Conservation (phyloP, 2,329 filamentous ascomycete genomes). For the Alternaria incomplexa region DNA sequence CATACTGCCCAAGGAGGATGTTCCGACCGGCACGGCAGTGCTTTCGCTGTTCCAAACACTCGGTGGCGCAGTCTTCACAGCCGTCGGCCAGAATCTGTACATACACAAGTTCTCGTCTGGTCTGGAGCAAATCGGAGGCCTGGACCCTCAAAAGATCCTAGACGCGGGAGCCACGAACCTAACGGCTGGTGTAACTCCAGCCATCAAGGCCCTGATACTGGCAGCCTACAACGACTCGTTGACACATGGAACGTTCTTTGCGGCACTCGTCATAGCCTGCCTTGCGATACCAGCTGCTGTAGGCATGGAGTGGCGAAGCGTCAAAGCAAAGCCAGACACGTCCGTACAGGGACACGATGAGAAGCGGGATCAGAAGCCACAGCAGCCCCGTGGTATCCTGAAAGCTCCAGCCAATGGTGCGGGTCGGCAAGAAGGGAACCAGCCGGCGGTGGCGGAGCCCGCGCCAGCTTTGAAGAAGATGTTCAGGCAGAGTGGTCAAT, state of each 20-base stretch:
- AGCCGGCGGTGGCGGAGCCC: conserved; percentile 9
- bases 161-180: conserved; percentile 64
- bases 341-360: conserved; percentile 15
- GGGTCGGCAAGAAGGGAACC: neutral
- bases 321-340: conserved; percentile 57
- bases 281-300: conserved; percentile 61
- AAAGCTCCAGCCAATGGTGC: neutral
- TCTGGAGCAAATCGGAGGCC: conserved; percentile 41
- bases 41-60: conserved; percentile 55
- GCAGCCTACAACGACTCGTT: conserved; percentile 39
- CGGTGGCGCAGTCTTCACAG: conserved; percentile 54
- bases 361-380: conserved; percentile 2
- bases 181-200: conserved; percentile 40
- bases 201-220: conserved; percentile 21
- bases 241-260: conserved; percentile 58
- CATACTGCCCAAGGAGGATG: conserved; percentile 47
- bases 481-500: conserved; percentile 30
- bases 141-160: conserved; percentile 50
- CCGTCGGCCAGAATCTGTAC: conserved; percentile 56
- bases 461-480: conserved; percentile 22
- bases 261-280: conserved; percentile 62
- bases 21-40: conserved; percentile 53
- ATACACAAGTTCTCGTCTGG: conserved; percentile 51
- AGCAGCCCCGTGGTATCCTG: neutral
- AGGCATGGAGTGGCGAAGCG: conserved; percentile 68